Base-by-base conservation (phyloP, 139 green algal genomes). In the Chlamydomonas sp. region DNA sequence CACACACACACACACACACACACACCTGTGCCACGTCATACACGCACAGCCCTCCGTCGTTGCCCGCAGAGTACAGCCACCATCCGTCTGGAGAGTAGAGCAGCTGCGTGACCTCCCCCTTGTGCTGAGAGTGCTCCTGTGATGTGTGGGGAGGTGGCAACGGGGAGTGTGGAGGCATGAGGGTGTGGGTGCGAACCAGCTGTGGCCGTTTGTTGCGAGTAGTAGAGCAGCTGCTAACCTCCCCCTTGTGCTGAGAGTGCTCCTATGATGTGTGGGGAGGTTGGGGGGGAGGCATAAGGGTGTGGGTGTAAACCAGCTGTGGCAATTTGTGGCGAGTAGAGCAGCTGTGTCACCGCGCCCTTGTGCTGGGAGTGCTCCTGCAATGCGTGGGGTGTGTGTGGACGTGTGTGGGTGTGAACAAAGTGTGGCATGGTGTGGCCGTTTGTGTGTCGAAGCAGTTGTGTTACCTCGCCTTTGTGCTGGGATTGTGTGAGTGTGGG, bases 341-440 rank as follows among this genome's bases (percentile, higher is more conserved):
- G 91, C 24, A 78, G 26, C 1, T 92, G 37, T 61, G 2, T 30
- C n/a, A 95, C 74, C 0, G 66, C 48, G 0, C 64, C 79, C 0
- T 63, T 54, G 72, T 95, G 89, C 76, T 92, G 84, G 61, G 74
- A 69, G 58, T 85, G 82, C 80, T 93, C 84, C 82, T 90, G n/a
- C n/a, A n/a, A n/a, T n/a, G n/a, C n/a, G n/a, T n/a, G n/a, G n/a
- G n/a, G n/a, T n/a, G n/a, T n/a, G n/a, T n/a, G n/a, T n/a, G n/a
- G n/a, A n/a, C n/a, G n/a, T n/a, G n/a, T n/a, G n/a, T n/a, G n/a
- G n/a, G n/a, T n/a, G n/a, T n/a, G n/a, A n/a, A n/a, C n/a, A n/a
- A n/a, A n/a, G n/a, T n/a, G n/a, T n/a, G n/a, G n/a, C n/a, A n/a
- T n/a, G n/a, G n/a, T n/a, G n/a, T n/a, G n/a, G n/a, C n/a, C n/a